Conservation (phyloP, 768 basidiomycete species). For the Tricholoma furcatifolium region DNA sequence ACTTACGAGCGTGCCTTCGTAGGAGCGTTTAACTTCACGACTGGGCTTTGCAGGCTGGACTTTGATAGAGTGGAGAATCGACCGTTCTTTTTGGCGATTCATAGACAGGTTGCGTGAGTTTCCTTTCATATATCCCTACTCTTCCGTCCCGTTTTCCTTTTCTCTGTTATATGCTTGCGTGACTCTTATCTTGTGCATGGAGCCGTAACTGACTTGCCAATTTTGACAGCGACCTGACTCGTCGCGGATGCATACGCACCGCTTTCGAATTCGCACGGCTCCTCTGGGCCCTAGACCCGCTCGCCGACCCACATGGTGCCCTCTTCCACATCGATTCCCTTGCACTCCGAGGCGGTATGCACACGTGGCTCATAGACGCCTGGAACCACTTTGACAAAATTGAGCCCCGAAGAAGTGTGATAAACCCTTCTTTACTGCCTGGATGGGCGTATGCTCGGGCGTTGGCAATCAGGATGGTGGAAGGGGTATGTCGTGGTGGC, state of each 20-base stretch:
- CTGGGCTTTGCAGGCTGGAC: conserved; percentile 79
- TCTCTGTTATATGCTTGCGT: too few relatives aligned
- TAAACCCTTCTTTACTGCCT: conserved; percentile 65
- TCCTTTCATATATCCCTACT: background rate
- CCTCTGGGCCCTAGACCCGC: conserved; percentile 81
- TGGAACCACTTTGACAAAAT: conserved; percentile 42
- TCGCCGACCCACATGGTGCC: conserved; percentile 86
- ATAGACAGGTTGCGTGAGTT: conserved; percentile 76
- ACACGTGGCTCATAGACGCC: conserved; percentile 76
- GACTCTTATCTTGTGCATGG: background rate
- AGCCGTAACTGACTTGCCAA: background rate
- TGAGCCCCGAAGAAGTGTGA: conserved; percentile 22
- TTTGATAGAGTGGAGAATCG: conserved; percentile 91
- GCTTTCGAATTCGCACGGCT: conserved; percentile 92
- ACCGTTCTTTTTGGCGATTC: conserved; percentile 87
- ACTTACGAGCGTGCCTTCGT: conserved; percentile 90
- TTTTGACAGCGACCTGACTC: conserved; percentile 66
- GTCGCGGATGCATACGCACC: conserved; percentile 87
- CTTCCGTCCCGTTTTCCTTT: background rate
- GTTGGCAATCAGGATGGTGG: conserved; percentile 56
- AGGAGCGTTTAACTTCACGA: conserved; percentile 82
- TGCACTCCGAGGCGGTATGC: conserved; percentile 77
- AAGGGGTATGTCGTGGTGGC: conserved; percentile 34
- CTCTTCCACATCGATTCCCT: conserved; percentile 83
- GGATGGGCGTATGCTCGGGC: conserved; percentile 78